Base-by-base conservation (phyloP, 331 rosid genomes). In the Quercus phellos region DNA sequence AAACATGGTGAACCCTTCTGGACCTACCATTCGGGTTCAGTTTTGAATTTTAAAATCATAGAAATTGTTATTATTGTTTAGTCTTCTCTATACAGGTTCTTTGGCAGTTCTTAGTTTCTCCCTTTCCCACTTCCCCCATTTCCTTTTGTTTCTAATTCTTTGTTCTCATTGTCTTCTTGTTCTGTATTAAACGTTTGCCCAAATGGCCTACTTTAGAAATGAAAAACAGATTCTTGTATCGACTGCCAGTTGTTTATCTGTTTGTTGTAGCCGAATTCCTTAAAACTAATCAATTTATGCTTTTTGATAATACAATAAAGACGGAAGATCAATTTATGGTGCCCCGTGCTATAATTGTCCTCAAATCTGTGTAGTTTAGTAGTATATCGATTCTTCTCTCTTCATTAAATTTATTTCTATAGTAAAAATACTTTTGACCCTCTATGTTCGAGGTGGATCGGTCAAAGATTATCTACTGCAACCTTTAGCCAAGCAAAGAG, bases 41-140 rank as follows among this genome's bases (percentile, higher is more conserved):
- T 79, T 78, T 83, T 79, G 84, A 70, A 60, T 80, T 78, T 70
- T 4, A 38, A 64, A 76, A 78, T 75, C 83, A 68, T 79, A 75
- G 81, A 87, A 84, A 76, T 75, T 80, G 32, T 78, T 78, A n/a
- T 50, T 74, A 34, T 34, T 66, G 61, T 61, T 77, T 79, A 53
- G 84, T 67, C 71, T 54, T 81, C 64, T 46, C 70, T 59, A 78
- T 77, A 82, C 87, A 88, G 85, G 86, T 79, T 84, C 75, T 82
- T 74, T 71, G 68, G 74, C 68, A 42, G 82, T 80, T 82, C 35
- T 61, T 61, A 58, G 84, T 70, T 78, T 43, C 42, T 64, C 70
- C 76, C 69, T 61, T 34, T 71, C 55, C 51, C 73, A 7, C 72
- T 66, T 50, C 43, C 12, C 19, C 55, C 14, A n/a, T 42, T 19